Percentiles rank a stretch among this genome's conserved stretches.
Evolutionary conservation across 768 basidiomycete genomes (phyloP).

Genomic region (Agaricus bisporus): DNA sequence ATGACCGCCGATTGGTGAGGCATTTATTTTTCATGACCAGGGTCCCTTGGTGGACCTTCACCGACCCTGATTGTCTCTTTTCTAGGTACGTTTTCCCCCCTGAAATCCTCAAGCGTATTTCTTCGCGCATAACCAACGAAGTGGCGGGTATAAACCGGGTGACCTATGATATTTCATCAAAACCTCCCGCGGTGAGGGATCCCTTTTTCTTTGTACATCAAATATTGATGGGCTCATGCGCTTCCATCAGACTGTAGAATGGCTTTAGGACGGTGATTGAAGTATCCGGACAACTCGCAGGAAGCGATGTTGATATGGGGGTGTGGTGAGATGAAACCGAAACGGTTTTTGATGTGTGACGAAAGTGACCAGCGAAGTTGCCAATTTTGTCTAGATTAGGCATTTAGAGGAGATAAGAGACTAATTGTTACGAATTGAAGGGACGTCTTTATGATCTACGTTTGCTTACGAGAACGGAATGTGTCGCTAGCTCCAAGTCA

Average conservation of each 20-base stretch:
- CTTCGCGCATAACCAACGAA: slow-evolving; percentile 96
- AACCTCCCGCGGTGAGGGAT: slow-evolving; percentile 83
- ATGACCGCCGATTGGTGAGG: slow-evolving; percentile 98
- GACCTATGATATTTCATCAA: slow-evolving; percentile 94
- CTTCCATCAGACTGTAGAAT: slow-evolving; percentile 39
- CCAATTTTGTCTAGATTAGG: too few species aligned
- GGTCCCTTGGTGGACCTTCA: neutral
- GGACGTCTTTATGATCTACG: too few species aligned
- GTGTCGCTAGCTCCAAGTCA: too few species aligned
- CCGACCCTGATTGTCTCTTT: neutral
- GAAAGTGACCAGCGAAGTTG: too few species aligned
- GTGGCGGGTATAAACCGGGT: slow-evolving; percentile 95
- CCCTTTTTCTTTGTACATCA: slow-evolving; percentile 7
- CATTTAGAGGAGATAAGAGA: too few species aligned
- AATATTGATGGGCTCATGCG: slow-evolving; percentile 4
- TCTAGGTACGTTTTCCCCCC: slow-evolving; percentile 92
- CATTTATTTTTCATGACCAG: slow-evolving; percentile 3
- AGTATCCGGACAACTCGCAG: neutral
- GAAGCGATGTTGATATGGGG: neutral
- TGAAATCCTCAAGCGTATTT: slow-evolving; percentile 83
- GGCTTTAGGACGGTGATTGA: slow-evolving; percentile 27
- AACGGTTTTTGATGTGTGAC: too few species aligned
- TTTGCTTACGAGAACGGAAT: too few species aligned
- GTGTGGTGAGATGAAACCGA: too few species aligned
- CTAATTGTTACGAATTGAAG: too few species aligned